Conservation (phyloP, 2,329 filamentous ascomycete genomes). For the Colletotrichum zoysiae region DNA sequence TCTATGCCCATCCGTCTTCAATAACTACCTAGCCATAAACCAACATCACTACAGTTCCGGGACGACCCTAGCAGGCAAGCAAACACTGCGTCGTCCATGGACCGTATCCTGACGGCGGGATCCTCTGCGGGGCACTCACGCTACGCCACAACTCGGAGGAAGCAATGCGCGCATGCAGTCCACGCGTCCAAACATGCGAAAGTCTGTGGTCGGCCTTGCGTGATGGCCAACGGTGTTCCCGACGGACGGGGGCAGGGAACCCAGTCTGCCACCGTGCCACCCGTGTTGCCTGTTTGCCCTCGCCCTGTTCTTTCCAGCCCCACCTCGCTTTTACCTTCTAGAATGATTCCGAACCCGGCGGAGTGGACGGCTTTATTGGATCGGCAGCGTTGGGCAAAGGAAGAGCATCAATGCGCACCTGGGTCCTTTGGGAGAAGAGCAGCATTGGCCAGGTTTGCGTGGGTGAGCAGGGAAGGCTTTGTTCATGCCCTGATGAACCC, state of each 20-base stretch:
- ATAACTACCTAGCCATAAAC: not conserved
- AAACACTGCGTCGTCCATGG: not conserved
- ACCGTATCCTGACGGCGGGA: constrained; percentile 11
- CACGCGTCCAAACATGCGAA: constrained; percentile 14
- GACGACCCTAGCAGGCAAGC: constrained; percentile 24
- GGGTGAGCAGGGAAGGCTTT: not conserved
- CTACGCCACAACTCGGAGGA: not conserved
- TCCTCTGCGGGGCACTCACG: not conserved
- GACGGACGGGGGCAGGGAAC: constrained; percentile 8
- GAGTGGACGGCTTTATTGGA: constrained; percentile 12
- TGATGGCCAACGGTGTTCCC: constrained; percentile 26
- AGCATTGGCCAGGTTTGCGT: not conserved
- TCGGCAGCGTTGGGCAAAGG: not conserved
- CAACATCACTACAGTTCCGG: constrained; percentile 26
- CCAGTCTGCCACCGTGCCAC: not conserved
- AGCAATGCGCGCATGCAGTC: constrained; percentile 1
- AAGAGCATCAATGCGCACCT: constrained; percentile 1
- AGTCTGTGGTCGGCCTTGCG: constrained; percentile 9
- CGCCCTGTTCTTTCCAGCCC: not conserved
- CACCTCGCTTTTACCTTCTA: constrained; percentile 10
- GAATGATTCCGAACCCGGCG: constrained; percentile 23
- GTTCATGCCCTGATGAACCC: not conserved
- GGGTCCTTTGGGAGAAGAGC: constrained; percentile 3
- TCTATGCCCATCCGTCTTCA: constrained; percentile 9
- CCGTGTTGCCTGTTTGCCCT: not conserved